phyloP scores from a whole-genome alignment of 2,329 filamentous ascomycete genomes.

The Curvularia eragrostidis region DNA sequence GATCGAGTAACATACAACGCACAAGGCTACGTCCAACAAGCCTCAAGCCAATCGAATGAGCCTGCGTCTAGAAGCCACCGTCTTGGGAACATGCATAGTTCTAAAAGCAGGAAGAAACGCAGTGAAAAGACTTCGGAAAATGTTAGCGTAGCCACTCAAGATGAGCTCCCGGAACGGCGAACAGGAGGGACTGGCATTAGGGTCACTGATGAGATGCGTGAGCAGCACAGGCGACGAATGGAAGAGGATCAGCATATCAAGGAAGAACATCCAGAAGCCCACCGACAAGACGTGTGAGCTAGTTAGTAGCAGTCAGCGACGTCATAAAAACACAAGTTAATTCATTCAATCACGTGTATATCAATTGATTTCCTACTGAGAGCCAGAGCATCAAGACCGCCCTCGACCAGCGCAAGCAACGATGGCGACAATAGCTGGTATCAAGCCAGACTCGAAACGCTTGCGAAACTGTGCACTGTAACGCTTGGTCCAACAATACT shows the following conservation, averaged over 20 bases:
- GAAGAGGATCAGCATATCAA: conserved; percentile 7
- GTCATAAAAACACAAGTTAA: not conserved
- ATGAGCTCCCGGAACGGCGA: conserved; percentile 19
- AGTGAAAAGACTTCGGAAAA: conserved; percentile 10
- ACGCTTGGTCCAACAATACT: not conserved
- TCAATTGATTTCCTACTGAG: not conserved
- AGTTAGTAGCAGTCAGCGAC: too few relatives aligned
- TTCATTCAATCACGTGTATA: not conserved
- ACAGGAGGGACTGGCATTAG: conserved; percentile 9
- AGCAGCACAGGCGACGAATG: conserved; percentile 10
- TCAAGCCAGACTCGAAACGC: not conserved
- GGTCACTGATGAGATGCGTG: conserved; percentile 12
- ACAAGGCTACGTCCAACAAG: conserved; percentile 25
- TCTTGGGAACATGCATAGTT: conserved; percentile 18
- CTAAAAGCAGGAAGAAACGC: conserved; percentile 9
- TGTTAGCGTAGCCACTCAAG: conserved; percentile 15
- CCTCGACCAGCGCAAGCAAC: not conserved
- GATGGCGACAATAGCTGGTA: not conserved
- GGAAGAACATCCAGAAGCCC: conserved; percentile 1
- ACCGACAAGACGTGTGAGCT: not conserved
- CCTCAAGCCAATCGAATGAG: conserved; percentile 10
- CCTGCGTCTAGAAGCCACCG: conserved; percentile 3
- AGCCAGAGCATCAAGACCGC: not conserved
- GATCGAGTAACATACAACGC: conserved; percentile 11
- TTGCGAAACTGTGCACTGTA: not conserved